Evolutionary conservation across 2,329 filamentous ascomycete species (phyloP).

Genomic region (Lachnellula arida): DNA sequence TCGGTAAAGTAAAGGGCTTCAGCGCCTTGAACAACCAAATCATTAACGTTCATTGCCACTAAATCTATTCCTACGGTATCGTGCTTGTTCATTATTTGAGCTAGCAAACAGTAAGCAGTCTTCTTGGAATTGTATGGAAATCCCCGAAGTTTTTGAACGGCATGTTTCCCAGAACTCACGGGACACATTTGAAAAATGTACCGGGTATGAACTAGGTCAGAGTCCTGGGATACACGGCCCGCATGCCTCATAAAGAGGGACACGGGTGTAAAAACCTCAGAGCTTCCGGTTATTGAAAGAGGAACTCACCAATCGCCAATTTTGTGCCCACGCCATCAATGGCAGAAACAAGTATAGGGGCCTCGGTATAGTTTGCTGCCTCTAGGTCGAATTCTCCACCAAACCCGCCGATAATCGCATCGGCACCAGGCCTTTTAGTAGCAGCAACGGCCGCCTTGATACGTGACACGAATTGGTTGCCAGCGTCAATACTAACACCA

Average conservation of each 20-base stretch:
- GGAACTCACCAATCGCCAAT: slow-evolving; percentile 64
- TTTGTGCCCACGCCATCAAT: slow-evolving; percentile 98
- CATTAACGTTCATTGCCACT: slow-evolving; percentile 97
- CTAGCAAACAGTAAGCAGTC: slow-evolving; percentile 32
- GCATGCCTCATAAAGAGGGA: no score
- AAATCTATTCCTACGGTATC: slow-evolving; percentile 94
- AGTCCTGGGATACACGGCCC: no score
- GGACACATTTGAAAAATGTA: no score
- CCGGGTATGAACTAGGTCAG: no score
- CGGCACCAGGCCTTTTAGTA: slow-evolving; percentile 79
- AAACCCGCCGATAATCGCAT: slow-evolving; percentile 92
- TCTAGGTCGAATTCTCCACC: slow-evolving; percentile 80
- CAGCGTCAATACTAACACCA: slow-evolving; percentile 90
- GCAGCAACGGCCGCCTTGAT: slow-evolving; percentile 89
- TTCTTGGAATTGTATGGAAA: neutral
- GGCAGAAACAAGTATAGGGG: slow-evolving; percentile 82
- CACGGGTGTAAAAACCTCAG: no score
- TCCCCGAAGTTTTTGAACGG: neutral
- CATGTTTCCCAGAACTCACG: no score
- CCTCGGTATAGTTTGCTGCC: slow-evolving; percentile 65
- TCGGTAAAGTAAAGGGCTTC: slow-evolving; percentile 30
- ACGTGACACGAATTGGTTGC: slow-evolving; percentile 84
- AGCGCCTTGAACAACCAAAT: slow-evolving; percentile 91
- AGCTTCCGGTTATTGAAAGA: no score
- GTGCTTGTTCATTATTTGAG: slow-evolving; percentile 83